Percentiles rank a stretch among this genome's conserved stretches.
phyloP scores from a whole-genome alignment of 148 eudicot species.

The Amaranthus palmeri region DNA sequence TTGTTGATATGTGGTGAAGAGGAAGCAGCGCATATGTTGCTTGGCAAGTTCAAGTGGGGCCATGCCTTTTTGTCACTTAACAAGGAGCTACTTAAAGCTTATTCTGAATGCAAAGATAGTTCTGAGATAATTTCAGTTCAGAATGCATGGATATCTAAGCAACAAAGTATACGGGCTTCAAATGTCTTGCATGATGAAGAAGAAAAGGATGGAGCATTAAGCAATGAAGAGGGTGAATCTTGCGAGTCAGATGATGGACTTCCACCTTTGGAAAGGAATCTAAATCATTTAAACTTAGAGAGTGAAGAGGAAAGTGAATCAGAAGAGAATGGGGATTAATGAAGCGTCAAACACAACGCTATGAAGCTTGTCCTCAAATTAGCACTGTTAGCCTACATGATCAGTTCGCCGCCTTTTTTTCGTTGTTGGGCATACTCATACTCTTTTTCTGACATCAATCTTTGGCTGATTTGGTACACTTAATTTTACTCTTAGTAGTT shows the following conservation, averaged over 20 bases:
- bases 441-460: background rate
- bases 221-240: conserved; percentile 42
- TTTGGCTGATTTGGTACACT: background rate
- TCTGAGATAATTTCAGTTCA: conserved; percentile 77
- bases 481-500: background rate
- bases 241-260: conserved; percentile 85
- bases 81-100: conserved; percentile 79
- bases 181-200: conserved; percentile 27
- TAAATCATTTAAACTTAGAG: conserved; percentile 62
- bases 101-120: conserved; percentile 69
- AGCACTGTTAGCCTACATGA: background rate
- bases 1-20: conserved; percentile 89
- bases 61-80: conserved; percentile 96
- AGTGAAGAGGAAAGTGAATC: conserved; percentile 59
- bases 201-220: conserved; percentile 26
- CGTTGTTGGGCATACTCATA: background rate
- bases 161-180: conserved; percentile 38
- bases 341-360: background rate
- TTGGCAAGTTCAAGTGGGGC: conserved; percentile 96
- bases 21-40: conserved; percentile 71
- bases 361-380: background rate
- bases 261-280: conserved; percentile 80
- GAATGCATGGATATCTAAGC: conserved; percentile 78
- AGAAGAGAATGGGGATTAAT: conserved; percentile 57
- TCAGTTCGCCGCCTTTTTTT: background rate